Percentiles rank a stretch among this genome's conserved stretches.
Conservation (phyloP, 2,329 filamentous ascomycete species). For the Rhynchosporium graminicola region DNA sequence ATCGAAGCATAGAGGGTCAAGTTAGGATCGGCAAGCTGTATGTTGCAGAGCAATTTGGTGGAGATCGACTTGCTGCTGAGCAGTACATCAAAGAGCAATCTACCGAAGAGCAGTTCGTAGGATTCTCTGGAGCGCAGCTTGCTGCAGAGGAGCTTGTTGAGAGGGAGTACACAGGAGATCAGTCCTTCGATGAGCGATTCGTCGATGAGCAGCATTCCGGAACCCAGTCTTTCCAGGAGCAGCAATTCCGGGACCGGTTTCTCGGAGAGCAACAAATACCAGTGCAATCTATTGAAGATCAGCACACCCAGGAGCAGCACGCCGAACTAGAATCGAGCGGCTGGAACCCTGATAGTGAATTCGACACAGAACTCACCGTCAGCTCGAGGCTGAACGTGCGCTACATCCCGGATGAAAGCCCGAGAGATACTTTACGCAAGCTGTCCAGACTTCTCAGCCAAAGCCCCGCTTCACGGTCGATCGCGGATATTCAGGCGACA, state of each 20-base stretch:
- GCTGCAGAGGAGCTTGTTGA: no score
- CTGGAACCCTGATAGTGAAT: neutral
- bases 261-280: no score
- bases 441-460: constrained; percentile 24
- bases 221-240: neutral
- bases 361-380: neutral
- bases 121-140: no score
- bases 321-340: neutral
- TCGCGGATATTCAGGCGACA: neutral
- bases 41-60: no score
- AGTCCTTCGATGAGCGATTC: no score
- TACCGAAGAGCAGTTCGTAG: no score
- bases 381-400: neutral
- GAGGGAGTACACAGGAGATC: no score
- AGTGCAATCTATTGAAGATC: neutral
- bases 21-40: no score
- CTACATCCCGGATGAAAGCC: neutral
- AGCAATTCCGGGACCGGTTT: neutral
- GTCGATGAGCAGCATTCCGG: neutral
- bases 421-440: constrained; percentile 23
- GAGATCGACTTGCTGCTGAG: no score
- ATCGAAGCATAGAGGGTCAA: no score
- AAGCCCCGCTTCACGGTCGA: constrained; percentile 18
- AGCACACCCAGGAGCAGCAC: neutral
- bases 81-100: no score